Evolutionary conservation across 2,329 filamentous ascomycete species (phyloP).

Genomic region (Drechslerella dactyloides): DNA sequence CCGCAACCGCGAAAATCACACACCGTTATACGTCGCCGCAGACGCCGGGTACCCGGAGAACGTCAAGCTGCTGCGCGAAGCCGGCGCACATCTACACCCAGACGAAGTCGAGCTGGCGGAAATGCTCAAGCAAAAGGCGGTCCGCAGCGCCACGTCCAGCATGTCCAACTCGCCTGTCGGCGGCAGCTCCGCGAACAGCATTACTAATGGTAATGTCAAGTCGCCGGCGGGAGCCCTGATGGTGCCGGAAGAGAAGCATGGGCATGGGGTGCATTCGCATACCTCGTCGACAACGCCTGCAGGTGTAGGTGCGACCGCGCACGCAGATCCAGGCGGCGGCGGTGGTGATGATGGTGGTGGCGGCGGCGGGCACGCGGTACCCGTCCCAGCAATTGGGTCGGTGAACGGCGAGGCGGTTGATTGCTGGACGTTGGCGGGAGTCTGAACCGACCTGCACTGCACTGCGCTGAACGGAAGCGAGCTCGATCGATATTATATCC

Average conservation of each 20-base stretch:
- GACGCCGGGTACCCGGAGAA: constrained; percentile 65
- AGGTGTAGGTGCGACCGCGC: neutral
- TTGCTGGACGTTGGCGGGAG: constrained; percentile 53
- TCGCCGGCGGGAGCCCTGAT: neutral
- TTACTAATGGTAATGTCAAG: constrained; percentile 7
- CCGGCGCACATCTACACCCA: constrained; percentile 68
- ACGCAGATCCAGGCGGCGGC: constrained; percentile 32
- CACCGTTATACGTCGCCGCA: constrained; percentile 69
- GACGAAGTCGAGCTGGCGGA: constrained; percentile 59
- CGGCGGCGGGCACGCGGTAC: constrained; percentile 21
- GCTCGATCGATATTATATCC: too few relatives aligned
- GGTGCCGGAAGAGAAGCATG: constrained; percentile 27
- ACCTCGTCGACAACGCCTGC: neutral
- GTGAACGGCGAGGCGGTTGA: constrained; percentile 43
- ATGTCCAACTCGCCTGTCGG: constrained; percentile 39
- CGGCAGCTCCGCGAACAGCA: constrained; percentile 26
- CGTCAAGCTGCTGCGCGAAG: constrained; percentile 65
- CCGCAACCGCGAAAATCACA: constrained; percentile 70
- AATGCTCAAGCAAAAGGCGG: constrained; percentile 48
- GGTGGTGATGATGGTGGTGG: constrained; percentile 26
- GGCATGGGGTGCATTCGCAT: neutral
- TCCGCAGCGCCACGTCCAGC: constrained; percentile 41
- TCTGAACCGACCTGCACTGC: constrained; percentile 29
- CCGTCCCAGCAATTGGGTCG: constrained; percentile 34
- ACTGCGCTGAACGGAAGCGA: neutral